Evolutionary conservation across 2,329 filamentous ascomycete genomes (phyloP), one percentile per base, ranked within the genome.

Genomic region (Penicillium sp.): DNA sequence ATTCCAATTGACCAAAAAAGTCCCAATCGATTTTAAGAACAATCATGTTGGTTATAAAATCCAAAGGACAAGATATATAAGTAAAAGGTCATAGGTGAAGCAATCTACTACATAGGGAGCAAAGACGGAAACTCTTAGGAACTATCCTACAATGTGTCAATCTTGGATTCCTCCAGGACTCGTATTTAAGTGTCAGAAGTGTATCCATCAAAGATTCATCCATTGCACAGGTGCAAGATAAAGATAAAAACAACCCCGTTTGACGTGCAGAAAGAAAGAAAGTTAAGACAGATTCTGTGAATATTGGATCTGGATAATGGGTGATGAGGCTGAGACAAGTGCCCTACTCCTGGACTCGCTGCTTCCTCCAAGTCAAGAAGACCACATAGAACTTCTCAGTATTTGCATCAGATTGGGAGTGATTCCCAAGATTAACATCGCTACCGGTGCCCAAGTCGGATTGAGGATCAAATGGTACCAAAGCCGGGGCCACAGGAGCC

Each of bases 311-410:
- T 31, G 21, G 5, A 15, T 3, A 37, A 25, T 27, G 12, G 21
- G 23, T 6, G 13, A 9, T 8, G 9, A 33, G 19, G 4, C 5
- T 17, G 17, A 38, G 23, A 27, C 19, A 9, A 38, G 6, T 19
- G 17, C 12, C 13, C 21, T 35, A 52, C 23, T 27, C 19, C 21
- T 25, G 21, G 3, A 25, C 40, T 27, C 31, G 40, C 4, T 45
- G 50, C 17, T 46, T 52, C 19, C 10, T 46, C 50, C 50, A 52
- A 27, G 40, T 46, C 50, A 52, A 52, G 27, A 52, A 52, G 6
- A 52, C 21, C n/a, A 52, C 50, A 25, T 52, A 52, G 12, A 46
- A 52, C 29, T 27, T n/a, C 50, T 45, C 50, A 17, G 17, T 15
- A 35, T 52, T 19, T 19, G 15, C 2, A 15, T 45, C 29, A 7